phyloP scores from a whole-genome alignment of 2,329 filamentous ascomycete genomes.

The Huntiella omanensis region DNA sequence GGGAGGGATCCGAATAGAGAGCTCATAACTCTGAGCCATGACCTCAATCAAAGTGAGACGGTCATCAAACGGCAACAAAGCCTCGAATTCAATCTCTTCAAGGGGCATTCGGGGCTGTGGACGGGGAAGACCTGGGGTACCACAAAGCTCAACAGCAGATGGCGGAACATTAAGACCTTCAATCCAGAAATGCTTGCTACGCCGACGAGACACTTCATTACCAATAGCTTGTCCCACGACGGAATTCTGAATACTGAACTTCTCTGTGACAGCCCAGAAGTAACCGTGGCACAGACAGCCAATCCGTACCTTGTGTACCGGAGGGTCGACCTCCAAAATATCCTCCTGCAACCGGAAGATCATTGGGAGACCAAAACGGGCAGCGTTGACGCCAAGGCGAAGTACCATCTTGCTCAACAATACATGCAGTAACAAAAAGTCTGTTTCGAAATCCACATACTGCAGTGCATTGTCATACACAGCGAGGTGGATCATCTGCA shows the following conservation, averaged over 20 bases:
- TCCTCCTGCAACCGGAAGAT: constrained; percentile 75
- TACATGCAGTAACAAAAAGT: constrained; percentile 59
- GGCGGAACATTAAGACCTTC: constrained; percentile 55
- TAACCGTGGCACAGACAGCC: constrained; percentile 80
- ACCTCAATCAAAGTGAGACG: constrained; percentile 52
- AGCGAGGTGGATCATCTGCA: constrained; percentile 66
- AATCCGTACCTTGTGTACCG: constrained; percentile 55
- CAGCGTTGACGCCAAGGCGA: constrained; percentile 66
- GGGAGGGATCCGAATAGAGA: constrained; percentile 41
- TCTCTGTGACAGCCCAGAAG: constrained; percentile 60
- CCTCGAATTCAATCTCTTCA: constrained; percentile 39
- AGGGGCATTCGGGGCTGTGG: constrained; percentile 28
- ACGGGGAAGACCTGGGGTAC: constrained; percentile 28
- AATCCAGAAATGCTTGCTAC: constrained; percentile 61
- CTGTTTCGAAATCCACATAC: constrained; percentile 49
- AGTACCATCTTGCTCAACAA: constrained; percentile 56
- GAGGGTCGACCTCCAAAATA: constrained; percentile 45
- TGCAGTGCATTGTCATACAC: constrained; percentile 80
- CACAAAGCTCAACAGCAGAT: constrained; percentile 41
- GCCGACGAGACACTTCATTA: constrained; percentile 57
- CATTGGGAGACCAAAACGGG: constrained; percentile 68
- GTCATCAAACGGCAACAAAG: constrained; percentile 58
- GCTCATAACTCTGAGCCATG: constrained; percentile 53
- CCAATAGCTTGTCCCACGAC: constrained; percentile 51
- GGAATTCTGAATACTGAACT: constrained; percentile 56